Evolutionary conservation across 1,139 yeast genomes (phyloP), one percentile per base, ranked within the genome.

Genomic region (Pichia sp.): DNA sequence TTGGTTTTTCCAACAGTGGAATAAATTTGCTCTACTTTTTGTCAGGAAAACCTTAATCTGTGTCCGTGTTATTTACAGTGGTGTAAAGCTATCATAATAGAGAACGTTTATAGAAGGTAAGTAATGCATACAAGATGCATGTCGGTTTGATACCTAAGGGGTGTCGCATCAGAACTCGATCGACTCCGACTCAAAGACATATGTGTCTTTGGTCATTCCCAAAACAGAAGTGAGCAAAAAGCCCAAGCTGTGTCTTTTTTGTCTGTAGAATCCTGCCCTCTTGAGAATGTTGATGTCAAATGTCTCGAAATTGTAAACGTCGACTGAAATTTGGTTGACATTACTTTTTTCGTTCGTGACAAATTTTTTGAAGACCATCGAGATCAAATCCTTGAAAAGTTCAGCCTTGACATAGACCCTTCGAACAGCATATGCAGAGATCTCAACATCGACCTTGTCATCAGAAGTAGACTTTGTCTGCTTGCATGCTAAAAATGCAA

Each of bases 371-470:
- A 57, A 51, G 26, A 57, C 34, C 53, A 59, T 49, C 8, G 73
- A 61, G 55, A 79, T 71, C 7, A 85, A 79, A 60, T 85, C 84
- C 51, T 77, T 77, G 40, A 85, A 76, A 56, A 87, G 78, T 44
- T 86, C 90, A 11, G 85, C 81, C 57, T 75, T 76, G 47, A 76
- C 69, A 65, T 85, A 86, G 3, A 85, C 90, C 64, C 80, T 81
- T 69, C 90, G 78, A 47, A 85, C 79, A 56, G 85, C 85, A 23
- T 82, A 67, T 2, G 85, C 82, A 4, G 82, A 74, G 54, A 86
- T 78, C 52, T 74, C 75, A 57, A 82, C 78, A 10, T 71, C 68
- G 6, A 65, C 62, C 11, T 11, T 32, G 4, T 40, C 44, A 40
- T 40, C 44, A 41, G 70, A 54, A 1, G 64, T 23, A 23, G 26